Conservation (phyloP, 176 grass and related monocot genomes). For the Oryza brachyantha region DNA sequence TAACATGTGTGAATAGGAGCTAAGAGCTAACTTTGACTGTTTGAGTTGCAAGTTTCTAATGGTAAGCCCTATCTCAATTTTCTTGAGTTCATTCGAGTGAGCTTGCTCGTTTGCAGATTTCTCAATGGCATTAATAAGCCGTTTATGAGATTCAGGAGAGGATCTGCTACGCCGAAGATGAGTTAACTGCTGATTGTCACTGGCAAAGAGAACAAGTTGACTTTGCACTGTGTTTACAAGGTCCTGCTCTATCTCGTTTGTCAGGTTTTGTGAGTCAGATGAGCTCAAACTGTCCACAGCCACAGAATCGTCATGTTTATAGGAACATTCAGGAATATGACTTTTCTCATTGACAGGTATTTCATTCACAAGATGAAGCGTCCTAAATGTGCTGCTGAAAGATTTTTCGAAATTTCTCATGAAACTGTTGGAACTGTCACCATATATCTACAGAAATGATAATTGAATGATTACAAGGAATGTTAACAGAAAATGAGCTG, state of each 20-base stretch:
- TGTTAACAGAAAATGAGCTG: background rate
- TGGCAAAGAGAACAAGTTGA: slow-evolving; percentile 49
- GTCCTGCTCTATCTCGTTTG: slow-evolving; percentile 12
- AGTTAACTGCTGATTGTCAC: slow-evolving; percentile 43
- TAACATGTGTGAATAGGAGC: slow-evolving; percentile 61
- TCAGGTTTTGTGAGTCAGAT: slow-evolving; percentile 9
- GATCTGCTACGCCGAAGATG: slow-evolving; percentile 28
- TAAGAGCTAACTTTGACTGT: slow-evolving; percentile 66
- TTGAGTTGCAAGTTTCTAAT: slow-evolving; percentile 84
- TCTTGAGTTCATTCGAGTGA: slow-evolving; percentile 85
- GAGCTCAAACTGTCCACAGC: slow-evolving; percentile 29
- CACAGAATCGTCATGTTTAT: slow-evolving; percentile 18
- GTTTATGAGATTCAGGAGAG: slow-evolving; percentile 33
- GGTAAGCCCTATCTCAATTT: slow-evolving; percentile 69
- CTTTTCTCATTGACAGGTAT: slow-evolving; percentile 36
- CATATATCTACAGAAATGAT: slow-evolving; percentile 68
- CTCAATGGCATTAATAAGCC: slow-evolving; percentile 58
- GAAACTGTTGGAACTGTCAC: slow-evolving; percentile 72
- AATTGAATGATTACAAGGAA: slow-evolving; percentile 13
- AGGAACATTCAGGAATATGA: slow-evolving; percentile 35
- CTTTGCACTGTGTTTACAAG: slow-evolving; percentile 28
- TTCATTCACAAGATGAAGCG: slow-evolving; percentile 68
- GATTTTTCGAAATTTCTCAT: slow-evolving; percentile 92
- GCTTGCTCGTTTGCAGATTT: slow-evolving; percentile 75
- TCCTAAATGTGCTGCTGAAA: slow-evolving; percentile 87